Conservation (phyloP, 805 yeast species). For the Myxozyma monticola region DNA sequence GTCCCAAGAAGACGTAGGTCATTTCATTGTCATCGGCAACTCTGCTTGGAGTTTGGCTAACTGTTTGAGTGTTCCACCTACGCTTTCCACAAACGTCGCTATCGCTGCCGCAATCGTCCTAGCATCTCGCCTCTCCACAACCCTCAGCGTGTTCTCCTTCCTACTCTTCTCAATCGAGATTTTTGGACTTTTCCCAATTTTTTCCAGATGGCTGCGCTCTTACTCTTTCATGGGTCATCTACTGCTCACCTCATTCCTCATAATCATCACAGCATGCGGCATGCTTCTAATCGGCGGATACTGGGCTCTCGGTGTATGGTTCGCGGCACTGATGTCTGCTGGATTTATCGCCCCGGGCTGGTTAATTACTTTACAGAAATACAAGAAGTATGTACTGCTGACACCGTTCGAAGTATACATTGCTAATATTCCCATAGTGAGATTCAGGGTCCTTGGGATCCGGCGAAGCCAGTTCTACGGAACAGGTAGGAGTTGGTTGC, state of each 20-base stretch:
- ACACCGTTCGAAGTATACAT: too few species aligned
- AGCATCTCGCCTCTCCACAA: conserved; percentile 79
- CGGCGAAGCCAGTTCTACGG: conserved; percentile 66
- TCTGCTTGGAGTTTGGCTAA: neutral
- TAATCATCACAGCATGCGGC: conserved; percentile 38
- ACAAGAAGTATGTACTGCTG: conserved; percentile 49
- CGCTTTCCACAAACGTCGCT: conserved; percentile 76
- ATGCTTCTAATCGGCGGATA: conserved; percentile 45
- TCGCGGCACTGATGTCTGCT: conserved; percentile 49
- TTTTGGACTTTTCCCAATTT: conserved; percentile 70
- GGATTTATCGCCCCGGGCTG: conserved; percentile 65
- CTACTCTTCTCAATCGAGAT: conserved; percentile 69
- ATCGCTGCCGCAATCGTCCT: conserved; percentile 83
- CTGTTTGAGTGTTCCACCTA: conserved; percentile 41
- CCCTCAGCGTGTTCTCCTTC: conserved; percentile 79
- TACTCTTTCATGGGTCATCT: conserved; percentile 31
- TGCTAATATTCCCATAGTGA: conserved; percentile 43
- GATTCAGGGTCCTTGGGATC: conserved; percentile 91
- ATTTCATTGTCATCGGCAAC: neutral
- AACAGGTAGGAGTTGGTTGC: conserved; percentile 5
- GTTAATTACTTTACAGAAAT: conserved; percentile 69
- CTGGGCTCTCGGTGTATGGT: conserved; percentile 52
- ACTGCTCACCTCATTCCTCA: conserved; percentile 16
- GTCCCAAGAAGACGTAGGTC: conserved; percentile 31
- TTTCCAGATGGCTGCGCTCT: conserved; percentile 59